Percentiles rank a stretch among this genome's conserved stretches.
Evolutionary conservation across 2,329 filamentous ascomycete genomes (phyloP).

Genomic region (Talaromyces islandicus): DNA sequence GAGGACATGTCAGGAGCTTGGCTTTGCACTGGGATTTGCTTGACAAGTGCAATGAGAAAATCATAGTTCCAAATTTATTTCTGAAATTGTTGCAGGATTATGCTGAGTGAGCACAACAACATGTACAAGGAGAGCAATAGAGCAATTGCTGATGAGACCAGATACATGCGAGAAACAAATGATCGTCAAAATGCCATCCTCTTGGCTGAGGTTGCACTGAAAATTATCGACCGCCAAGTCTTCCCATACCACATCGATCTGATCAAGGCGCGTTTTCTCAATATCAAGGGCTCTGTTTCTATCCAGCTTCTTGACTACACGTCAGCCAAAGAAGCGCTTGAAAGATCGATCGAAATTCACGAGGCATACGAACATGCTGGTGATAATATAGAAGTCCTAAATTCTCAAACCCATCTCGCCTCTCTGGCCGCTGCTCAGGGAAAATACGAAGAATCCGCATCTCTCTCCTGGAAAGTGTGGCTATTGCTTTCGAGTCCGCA

Average conservation of each 20-base stretch:
- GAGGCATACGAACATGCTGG: neutral
- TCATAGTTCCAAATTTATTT: neutral
- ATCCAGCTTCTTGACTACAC: neutral
- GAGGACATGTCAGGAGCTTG: neutral
- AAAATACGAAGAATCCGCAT: neutral
- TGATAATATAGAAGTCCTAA: neutral
- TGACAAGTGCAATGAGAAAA: neutral
- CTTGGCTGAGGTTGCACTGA: neutral
- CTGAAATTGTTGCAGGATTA: neutral
- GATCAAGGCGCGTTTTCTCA: neutral
- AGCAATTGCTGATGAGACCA: neutral
- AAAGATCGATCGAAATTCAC: neutral
- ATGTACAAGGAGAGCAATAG: neutral
- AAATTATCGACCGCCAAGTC: neutral
- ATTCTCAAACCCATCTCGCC: neutral
- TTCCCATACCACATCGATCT: neutral
- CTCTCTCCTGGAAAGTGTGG: neutral
- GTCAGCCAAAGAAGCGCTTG: neutral
- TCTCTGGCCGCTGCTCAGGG: neutral
- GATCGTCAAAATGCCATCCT: neutral
- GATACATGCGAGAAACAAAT: neutral
- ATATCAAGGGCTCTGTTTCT: neutral
- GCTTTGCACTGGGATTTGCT: neutral
- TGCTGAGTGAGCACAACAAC: neutral
- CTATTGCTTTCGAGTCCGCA: neutral